Conservation (phyloP, 2,329 filamentous ascomycete genomes). For the Fusarium sacchari region DNA sequence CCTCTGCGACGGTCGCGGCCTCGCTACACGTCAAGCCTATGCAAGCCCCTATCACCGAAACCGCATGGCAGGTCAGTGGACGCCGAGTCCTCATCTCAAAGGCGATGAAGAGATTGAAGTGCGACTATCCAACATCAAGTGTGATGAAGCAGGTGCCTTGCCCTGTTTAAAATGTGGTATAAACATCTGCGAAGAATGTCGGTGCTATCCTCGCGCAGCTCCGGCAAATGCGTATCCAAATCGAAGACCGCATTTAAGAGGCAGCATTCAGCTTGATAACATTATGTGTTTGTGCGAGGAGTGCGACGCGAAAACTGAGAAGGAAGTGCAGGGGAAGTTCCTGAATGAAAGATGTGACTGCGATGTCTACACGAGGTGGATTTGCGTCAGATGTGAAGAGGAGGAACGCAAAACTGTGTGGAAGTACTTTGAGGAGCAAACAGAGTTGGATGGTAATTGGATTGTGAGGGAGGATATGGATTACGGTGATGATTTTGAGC, state of each 20-base stretch:
- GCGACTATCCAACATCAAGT: constrained; percentile 13
- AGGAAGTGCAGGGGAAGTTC: background rate
- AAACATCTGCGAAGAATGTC: constrained; percentile 37
- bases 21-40: constrained; percentile 12
- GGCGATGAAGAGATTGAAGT: constrained; percentile 26
- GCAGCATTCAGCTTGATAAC: background rate
- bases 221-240: background rate
- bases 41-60: background rate
- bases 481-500: constrained; percentile 13
- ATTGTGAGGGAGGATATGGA: background rate
- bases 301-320: constrained; percentile 12
- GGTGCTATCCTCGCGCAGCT: constrained; percentile 18
- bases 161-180: constrained; percentile 29
- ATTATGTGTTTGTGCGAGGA: constrained; percentile 25
- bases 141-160: constrained; percentile 16
- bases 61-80: background rate
- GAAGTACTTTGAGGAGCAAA: background rate
- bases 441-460: constrained; percentile 4
- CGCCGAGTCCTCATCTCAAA: background rate
- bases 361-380: constrained; percentile 24
- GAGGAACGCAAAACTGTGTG: background rate
- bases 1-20: constrained; percentile 30
- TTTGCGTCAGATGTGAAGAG: background rate
- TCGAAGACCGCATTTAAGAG: constrained; percentile 22
- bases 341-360: constrained; percentile 23